These are phyloP conservation scores for Hypoxylon fuscum DNA, from an alignment of 495 filamentous ascomycete species.

Conservation along the genomic window DNA sequence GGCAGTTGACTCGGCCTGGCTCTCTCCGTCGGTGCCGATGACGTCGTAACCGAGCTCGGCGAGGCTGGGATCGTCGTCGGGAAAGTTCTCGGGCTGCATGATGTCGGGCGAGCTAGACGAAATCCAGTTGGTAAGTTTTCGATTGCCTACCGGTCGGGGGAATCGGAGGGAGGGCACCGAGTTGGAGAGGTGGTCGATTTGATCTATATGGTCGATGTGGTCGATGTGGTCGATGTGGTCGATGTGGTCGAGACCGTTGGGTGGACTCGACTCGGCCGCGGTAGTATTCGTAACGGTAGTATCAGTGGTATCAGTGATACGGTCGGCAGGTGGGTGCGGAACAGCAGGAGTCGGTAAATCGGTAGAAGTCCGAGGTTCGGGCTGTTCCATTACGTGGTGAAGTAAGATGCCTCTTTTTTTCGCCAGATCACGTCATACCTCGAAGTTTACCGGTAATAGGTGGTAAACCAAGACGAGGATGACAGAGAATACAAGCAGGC, in stretches of 20 bases:
- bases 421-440: slow-evolving; percentile 48
- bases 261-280: slow-evolving; percentile 23
- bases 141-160: slow-evolving; percentile 57
- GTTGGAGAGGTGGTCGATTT: slow-evolving; percentile 34
- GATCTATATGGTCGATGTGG: slow-evolving; percentile 14
- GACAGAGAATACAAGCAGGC: slow-evolving; percentile 35
- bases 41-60: slow-evolving; percentile 68
- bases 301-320: slow-evolving; percentile 11
- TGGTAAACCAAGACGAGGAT: slow-evolving; percentile 39
- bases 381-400: slow-evolving; percentile 58
- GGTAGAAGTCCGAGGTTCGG: slow-evolving; percentile 34
- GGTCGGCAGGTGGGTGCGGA: slow-evolving; percentile 25
- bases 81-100: slow-evolving; percentile 53
- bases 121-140: slow-evolving; percentile 61
- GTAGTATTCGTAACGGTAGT: slow-evolving; percentile 18
- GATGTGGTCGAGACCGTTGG: slow-evolving; percentile 21
- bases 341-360: slow-evolving; percentile 39
- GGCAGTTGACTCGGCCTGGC: slow-evolving; percentile 50
- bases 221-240: slow-evolving; percentile 14
- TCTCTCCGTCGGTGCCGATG: slow-evolving; percentile 62
- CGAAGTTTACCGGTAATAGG: slow-evolving; percentile 38
- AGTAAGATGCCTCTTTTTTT: slow-evolving; percentile 46
- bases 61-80: slow-evolving; percentile 54
- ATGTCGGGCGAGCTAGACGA: slow-evolving; percentile 59
- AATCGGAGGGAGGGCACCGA: slow-evolving; percentile 58